phyloP scores from a whole-genome alignment of 257 asterid genomes.

The Solanum commersonii region DNA sequence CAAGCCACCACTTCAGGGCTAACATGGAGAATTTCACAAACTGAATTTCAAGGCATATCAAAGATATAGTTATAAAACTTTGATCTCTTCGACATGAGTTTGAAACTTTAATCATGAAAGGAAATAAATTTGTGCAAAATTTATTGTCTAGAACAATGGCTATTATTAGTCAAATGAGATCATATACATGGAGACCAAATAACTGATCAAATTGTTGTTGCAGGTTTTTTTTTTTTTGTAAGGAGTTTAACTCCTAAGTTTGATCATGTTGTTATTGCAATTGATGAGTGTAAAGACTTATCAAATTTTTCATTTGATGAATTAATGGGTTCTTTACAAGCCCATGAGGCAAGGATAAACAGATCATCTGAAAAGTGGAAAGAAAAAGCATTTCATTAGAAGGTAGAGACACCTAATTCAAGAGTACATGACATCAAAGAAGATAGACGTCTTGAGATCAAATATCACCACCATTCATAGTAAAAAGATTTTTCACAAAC shows the following conservation, averaged over 20 bases:
- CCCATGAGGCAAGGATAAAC: not conserved
- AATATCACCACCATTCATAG: too few species aligned
- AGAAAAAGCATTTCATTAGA: conserved; percentile 3
- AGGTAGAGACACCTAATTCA: not conserved
- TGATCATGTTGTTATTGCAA: not conserved
- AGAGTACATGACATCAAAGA: not conserved
- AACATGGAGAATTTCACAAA: not conserved
- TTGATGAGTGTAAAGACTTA: not conserved
- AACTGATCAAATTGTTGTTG: not conserved
- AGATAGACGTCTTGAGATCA: not conserved
- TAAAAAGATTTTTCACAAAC: too few species aligned
- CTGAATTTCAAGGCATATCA: not conserved
- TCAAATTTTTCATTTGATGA: not conserved
- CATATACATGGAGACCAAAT: not conserved
- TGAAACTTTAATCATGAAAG: not conserved
- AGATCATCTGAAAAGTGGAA: not conserved
- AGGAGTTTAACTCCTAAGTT: not conserved
- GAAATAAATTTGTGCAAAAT: not conserved
- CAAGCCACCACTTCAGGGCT: not conserved
- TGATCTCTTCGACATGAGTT: not conserved
- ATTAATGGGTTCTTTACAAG: not conserved
- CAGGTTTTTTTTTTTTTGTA: too few species aligned
- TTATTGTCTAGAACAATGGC: not conserved
- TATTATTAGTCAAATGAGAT: not conserved
- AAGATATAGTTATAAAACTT: not conserved